These are phyloP conservation scores for Plasmopara viticola DNA, from an alignment of 352 stramenopile species.

Conservation along the genomic window DNA sequence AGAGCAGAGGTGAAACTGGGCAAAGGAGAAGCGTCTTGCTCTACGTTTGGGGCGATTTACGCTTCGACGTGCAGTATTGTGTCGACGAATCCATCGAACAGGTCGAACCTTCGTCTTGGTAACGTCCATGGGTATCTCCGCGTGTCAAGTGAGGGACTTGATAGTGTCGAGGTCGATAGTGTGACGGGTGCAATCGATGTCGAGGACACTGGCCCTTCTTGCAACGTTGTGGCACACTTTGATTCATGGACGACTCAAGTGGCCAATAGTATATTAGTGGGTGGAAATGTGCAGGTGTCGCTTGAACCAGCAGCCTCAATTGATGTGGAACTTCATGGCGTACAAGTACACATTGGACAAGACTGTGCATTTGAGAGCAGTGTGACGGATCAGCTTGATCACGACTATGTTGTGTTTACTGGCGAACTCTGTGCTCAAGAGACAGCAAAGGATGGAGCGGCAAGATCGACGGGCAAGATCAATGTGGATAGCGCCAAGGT, in stretches of 20 bases:
- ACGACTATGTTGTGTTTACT: constrained; percentile 68
- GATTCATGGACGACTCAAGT: constrained; percentile 51
- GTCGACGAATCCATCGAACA: constrained; percentile 25
- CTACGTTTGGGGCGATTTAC: constrained; percentile 73
- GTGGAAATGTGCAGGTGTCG: constrained; percentile 53
- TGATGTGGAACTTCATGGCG: constrained; percentile 61
- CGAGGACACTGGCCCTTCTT: constrained; percentile 55
- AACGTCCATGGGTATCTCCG: constrained; percentile 71
- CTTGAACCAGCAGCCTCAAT: constrained; percentile 51
- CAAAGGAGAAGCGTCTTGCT: constrained; percentile 22
- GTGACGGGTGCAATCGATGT: constrained; percentile 66
- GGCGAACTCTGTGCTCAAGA: constrained; percentile 33
- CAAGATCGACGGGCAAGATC: constrained; percentile 67
- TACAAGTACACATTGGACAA: constrained; percentile 30
- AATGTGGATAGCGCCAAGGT: constrained; percentile 64
- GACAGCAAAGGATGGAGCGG: constrained; percentile 21
- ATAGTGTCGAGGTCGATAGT: constrained; percentile 46
- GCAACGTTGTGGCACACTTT: constrained; percentile 59
- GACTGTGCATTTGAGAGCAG: constrained; percentile 38
- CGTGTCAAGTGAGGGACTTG: constrained; percentile 40
- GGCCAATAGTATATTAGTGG: constrained; percentile 58
- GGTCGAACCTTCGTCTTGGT: constrained; percentile 35
- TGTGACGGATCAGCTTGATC: constrained; percentile 65
- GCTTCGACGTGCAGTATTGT: constrained; percentile 41
- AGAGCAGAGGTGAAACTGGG: constrained; percentile 47